These are phyloP conservation scores for Phytophthora pluvialis DNA, from an alignment of 352 stramenopile species.

Conservation along the genomic window DNA sequence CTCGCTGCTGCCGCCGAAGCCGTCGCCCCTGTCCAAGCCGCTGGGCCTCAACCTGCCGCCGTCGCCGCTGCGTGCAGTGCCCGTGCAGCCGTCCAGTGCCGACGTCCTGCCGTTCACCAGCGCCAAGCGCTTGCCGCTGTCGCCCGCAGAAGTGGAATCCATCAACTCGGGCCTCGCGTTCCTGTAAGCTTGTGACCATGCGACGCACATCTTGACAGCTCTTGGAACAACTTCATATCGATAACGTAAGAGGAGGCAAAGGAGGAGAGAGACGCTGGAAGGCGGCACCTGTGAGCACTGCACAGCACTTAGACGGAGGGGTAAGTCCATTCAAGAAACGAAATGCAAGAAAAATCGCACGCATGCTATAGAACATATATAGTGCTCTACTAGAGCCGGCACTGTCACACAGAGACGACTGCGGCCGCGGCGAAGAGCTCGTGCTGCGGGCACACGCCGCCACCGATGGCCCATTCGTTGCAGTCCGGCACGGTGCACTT, in stretches of 20 bases:
- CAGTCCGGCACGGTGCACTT: conserved; percentile 68
- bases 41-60: conserved; percentile 24
- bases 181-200: conserved; percentile 51
- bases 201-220: conserved; percentile 9
- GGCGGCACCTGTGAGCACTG: background rate
- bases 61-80: conserved; percentile 27
- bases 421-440: conserved; percentile 52
- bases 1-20: conserved; percentile 55
- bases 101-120: conserved; percentile 71
- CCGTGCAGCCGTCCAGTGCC: conserved; percentile 61
- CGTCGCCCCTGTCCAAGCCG: conserved; percentile 34
- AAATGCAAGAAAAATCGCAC: conserved; percentile 38
- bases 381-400: background rate
- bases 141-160: conserved; percentile 64
- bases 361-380: conserved; percentile 34
- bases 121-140: conserved; percentile 72
- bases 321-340: conserved; percentile 18
- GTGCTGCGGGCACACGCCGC: conserved; percentile 71
- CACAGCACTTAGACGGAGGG: conserved; percentile 10
- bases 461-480: conserved; percentile 77
- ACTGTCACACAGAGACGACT: conserved; percentile 58
- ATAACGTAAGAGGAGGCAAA: conserved; percentile 4
- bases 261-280: background rate
- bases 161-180: conserved; percentile 86
- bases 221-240: background rate